Conservation (phyloP, 495 filamentous ascomycete species). For the Bacidia rubella region DNA sequence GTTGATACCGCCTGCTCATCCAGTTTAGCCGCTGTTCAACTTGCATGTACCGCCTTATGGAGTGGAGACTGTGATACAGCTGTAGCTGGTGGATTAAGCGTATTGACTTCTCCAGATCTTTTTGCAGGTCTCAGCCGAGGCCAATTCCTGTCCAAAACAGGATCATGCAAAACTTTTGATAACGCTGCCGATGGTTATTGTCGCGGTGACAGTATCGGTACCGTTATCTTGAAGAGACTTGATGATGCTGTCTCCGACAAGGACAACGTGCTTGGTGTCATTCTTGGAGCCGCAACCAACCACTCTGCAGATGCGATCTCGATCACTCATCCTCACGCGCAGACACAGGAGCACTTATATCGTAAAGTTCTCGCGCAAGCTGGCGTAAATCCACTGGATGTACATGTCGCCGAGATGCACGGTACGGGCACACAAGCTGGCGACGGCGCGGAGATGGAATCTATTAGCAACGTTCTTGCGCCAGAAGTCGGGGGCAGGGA, state of each 20-base stretch:
- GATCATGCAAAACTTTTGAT: conserved; percentile 39
- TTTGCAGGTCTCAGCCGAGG: conserved; percentile 54
- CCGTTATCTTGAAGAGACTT: conserved; percentile 31
- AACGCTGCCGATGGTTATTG: conserved; percentile 60
- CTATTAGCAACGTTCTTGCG: conserved; percentile 22
- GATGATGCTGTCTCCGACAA: conserved; percentile 35
- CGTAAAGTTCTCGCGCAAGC: conserved; percentile 30
- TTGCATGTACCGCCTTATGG: conserved; percentile 55
- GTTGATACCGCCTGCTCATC: conserved; percentile 70
- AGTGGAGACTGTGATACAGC: conserved; percentile 57
- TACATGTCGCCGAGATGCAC: conserved; percentile 40
- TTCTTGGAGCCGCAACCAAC: conserved; percentile 27
- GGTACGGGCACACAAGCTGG: conserved; percentile 36
- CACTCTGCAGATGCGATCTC: conserved; percentile 33
- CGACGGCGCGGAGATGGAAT: conserved; percentile 23
- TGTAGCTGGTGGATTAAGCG: conserved; percentile 55
- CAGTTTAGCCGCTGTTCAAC: conserved; percentile 34
- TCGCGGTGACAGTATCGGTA: conserved; percentile 36
- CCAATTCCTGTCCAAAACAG: conserved; percentile 34
- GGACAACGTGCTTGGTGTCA: conserved; percentile 33
- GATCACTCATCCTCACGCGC: conserved; percentile 35
- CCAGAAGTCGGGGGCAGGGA: conserved; percentile 9
- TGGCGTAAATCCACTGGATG: conserved; percentile 34
- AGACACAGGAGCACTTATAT: conserved; percentile 32
- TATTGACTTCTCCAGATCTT: conserved; percentile 53